phyloP scores from a whole-genome alignment of 139 green algal species.

The Diplosphaera chodatii region DNA sequence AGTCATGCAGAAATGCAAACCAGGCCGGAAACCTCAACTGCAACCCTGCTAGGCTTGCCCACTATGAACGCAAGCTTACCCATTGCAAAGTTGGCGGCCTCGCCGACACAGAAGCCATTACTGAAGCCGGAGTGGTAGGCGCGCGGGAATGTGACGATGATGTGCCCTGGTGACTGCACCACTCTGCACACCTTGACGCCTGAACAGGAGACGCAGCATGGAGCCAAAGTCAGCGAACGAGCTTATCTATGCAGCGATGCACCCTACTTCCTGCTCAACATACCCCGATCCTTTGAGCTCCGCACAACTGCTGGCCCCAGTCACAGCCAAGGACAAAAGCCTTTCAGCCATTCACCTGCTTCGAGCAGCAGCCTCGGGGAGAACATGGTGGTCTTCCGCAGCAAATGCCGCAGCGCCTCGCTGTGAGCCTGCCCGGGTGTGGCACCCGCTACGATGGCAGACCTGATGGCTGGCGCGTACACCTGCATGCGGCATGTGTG shows the following conservation, averaged over 20 bases:
- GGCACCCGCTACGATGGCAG: neutral
- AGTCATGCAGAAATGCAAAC: too few relatives aligned
- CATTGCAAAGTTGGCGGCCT: conserved; percentile 89
- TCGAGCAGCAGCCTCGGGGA: conserved; percentile 46
- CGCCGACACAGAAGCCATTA: conserved; percentile 77
- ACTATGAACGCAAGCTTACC: neutral
- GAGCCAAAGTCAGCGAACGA: too few relatives aligned
- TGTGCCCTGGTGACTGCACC: conserved; percentile 74
- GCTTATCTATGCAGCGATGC: too few relatives aligned
- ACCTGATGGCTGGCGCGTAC: conserved; percentile 16
- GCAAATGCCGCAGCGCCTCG: conserved; percentile 28
- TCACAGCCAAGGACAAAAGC: neutral
- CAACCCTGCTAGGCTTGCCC: too few relatives aligned
- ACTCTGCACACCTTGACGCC: conserved; percentile 56
- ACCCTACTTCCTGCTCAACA: too few relatives aligned
- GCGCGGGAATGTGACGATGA: conserved; percentile 81
- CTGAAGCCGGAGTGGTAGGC: conserved; percentile 82
- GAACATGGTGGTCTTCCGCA: conserved; percentile 69
- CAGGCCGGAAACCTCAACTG: too few relatives aligned
- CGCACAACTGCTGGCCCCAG: too few relatives aligned
- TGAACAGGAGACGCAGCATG: neutral
- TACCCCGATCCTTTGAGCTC: too few relatives aligned
- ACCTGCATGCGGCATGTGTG: too few relatives aligned
- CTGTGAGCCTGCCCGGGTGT: neutral
- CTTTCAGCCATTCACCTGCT: conserved; percentile 18